Base-by-base conservation (phyloP, 306 rosid species). In the Fagus crenata region DNA sequence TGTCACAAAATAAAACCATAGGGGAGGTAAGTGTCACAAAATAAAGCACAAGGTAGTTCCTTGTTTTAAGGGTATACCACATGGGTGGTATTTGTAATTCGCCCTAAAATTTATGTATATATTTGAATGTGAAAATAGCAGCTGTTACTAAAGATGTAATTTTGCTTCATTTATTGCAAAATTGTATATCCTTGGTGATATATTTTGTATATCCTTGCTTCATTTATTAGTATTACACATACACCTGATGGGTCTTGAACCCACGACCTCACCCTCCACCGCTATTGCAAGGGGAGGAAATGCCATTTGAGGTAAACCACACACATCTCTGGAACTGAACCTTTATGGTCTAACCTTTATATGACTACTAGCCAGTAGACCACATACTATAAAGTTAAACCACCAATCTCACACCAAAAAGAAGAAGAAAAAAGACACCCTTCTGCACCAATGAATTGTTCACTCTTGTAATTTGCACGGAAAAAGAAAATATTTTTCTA, bases 401-500 rank as follows among this genome's bases (percentile, higher is more conserved):
- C 15, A 53, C 69, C 53, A 74, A 4, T 68, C 37, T 56, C 69
- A 37, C 39, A 3, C 74, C 37, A 76, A 71, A 17, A 64, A 7
- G 35, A 7, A 51, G 55, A 3, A 1, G 6, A 58, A n/a, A 67
- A 42, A 71, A 56, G 42, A 18, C 71, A 58, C n/a, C 33, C 32
- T 64, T 58, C 49, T 18, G 28, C 41, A 53, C 79, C 55, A 72
- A 70, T 31, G 68, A 67, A 54, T 17, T 75, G 36, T 81, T 79
- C 65, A 75, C 12, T 46, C 58, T 61, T 49, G 51, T 18, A 78
- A 76, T 37, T 14, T 67, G 22, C 28, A 73, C 51, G 3, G 15
- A 59, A 81, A 43, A 59, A 40, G 22, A 54, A 76, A 77, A 11
- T 42, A 35, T 84, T 43, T 32, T 53, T 40, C 76, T 55, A 33